A percentile compares a stretch with the other conserved stretches of the same genome.
Conservation (phyloP, 192 early-diverging fungal genomes). For the Thamnidium elegans region DNA sequence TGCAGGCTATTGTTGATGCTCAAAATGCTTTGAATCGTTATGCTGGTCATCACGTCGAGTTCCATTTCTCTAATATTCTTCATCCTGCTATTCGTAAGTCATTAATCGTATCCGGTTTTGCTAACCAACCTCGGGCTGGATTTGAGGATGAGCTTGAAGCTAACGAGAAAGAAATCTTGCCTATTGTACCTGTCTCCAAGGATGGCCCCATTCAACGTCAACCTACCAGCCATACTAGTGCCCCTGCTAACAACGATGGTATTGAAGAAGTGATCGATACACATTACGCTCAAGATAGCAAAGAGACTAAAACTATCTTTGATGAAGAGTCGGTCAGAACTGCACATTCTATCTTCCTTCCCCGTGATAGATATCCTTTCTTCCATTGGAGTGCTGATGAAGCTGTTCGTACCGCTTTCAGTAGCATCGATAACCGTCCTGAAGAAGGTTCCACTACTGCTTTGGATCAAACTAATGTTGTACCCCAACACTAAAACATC, state of each 20-base stretch:
- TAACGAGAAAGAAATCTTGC: conserved; percentile 22
- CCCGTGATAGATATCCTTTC: conserved; percentile 33
- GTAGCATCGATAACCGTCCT: no score
- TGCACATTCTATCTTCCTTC: conserved; percentile 13
- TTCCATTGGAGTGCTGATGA: conserved; percentile 40
- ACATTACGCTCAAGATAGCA: not conserved
- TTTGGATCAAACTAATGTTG: no score
- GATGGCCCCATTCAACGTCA: conserved; percentile 19
- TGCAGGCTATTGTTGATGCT: conserved; percentile 35
- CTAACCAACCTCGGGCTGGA: conserved; percentile 14
- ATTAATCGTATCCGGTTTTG: conserved; percentile 36
- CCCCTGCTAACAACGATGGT: not conserved
- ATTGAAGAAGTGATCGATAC: conserved; percentile 9
- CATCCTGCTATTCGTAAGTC: conserved; percentile 27
- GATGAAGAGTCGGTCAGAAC: conserved; percentile 1
- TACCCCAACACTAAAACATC: no score
- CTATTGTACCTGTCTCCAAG: conserved; percentile 28
- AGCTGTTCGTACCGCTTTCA: conserved; percentile 29
- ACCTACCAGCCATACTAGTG: not conserved
- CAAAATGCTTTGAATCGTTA: conserved; percentile 32
- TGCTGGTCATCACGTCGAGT: conserved; percentile 33
- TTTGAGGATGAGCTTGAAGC: not conserved
- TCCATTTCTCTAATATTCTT: conserved; percentile 36
- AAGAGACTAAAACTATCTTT: not conserved
- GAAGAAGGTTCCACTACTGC: no score